Conservation (phyloP, 176 grass and related monocot species). For the Olyra latifolia region DNA sequence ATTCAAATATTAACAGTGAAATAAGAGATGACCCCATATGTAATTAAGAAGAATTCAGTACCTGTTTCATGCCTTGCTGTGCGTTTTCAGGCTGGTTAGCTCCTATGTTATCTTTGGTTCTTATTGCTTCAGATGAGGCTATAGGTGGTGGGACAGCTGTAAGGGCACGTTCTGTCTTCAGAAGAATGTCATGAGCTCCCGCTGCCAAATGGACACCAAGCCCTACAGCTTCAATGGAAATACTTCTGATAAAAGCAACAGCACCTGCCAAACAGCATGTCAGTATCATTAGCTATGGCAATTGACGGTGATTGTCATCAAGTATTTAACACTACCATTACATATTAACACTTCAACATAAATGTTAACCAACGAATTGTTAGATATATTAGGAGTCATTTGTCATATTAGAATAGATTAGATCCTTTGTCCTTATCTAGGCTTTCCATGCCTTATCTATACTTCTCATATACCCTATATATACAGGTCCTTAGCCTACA, state of each 20-base stretch:
- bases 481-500: too few relatives aligned
- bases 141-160: constrained; percentile 56
- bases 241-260: constrained; percentile 86
- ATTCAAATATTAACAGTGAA: neutral
- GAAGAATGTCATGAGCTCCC: constrained; percentile 91
- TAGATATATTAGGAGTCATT: too few relatives aligned
- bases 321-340: constrained; percentile 5
- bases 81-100: constrained; percentile 89
- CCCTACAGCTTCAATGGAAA: constrained; percentile 92
- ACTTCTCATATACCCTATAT: too few relatives aligned
- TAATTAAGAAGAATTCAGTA: constrained; percentile 37
- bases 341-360: constrained; percentile 35
- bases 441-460: too few relatives aligned
- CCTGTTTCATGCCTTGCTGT: constrained; percentile 91
- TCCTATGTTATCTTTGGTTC: constrained; percentile 63
- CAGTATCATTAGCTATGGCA: constrained; percentile 4
- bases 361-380: neutral
- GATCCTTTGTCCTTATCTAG: too few relatives aligned
- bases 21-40: constrained; percentile 1
- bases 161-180: constrained; percentile 77
- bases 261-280: constrained; percentile 63
- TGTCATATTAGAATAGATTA: too few relatives aligned
- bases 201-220: constrained; percentile 93
- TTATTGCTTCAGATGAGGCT: constrained; percentile 51
- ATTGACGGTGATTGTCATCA: neutral